Base-by-base conservation (phyloP, 352 stramenopile genomes). In the Aphanomyces astaci region DNA sequence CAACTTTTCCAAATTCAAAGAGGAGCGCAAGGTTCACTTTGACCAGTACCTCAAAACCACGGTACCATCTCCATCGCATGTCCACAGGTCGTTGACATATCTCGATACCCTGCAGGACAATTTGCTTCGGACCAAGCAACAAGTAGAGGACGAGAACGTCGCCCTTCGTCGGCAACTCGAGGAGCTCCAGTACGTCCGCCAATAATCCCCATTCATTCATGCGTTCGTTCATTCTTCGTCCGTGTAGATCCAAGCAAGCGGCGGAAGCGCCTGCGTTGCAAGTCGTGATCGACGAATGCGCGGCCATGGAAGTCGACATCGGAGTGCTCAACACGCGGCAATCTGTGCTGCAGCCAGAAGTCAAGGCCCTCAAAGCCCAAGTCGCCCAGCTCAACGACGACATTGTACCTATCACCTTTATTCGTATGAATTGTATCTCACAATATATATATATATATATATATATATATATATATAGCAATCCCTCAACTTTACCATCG, bases 1-100 rank as follows among this genome's bases (percentile, higher is more conserved):
- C 71, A 99, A 99, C 81, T 98, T 99, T 76, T 81, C 90, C 60
- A 98, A 97, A 73, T 98, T 98, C 74, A 81, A 94, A 19, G 92
- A 98, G 64, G 95, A 98, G 70, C 88, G 92, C 11, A 68, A 98
- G 27, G 73, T 72, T 1, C 74, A 92, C 15, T 97, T 98, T 67
- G 76, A 73, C 4, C 79, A 95, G 17, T 75, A 96, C 39, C 91
- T 78, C 32, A 76, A 81, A n/a, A 75, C 93, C 66, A 87, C 89
- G 2, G 66, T 75, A 71, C 24, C 7, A 19, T 15, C 10, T 39
- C 2, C 24, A 32, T n/a, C 30, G 3, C 30, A 3, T 3, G 33
- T 19, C 15, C 13, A 4, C n/a, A 48, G 31, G 13, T 46, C 24
- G 28, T 28, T 71, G n/a, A 27, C 31, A 36, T 31, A 70, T 56